phyloP scores from a whole-genome alignment of 169 alveolate genomes.

The Plasmodium adleri region DNA sequence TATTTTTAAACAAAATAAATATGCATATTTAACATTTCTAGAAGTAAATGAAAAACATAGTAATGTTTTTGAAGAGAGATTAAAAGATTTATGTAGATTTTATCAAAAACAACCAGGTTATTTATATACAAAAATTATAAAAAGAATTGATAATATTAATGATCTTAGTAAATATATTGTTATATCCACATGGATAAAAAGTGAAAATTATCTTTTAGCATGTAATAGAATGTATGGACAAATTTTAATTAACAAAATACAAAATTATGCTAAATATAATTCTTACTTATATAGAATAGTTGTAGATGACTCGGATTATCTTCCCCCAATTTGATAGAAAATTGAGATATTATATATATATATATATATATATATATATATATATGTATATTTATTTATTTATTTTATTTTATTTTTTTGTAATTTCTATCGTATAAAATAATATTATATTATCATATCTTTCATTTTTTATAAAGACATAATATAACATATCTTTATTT shows the following conservation, averaged over 20 bases:
- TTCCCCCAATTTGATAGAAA: constrained; percentile 41
- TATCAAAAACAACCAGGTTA: constrained; percentile 85
- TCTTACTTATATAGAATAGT: constrained; percentile 82
- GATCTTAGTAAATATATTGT: constrained; percentile 77
- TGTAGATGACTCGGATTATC: constrained; percentile 83
- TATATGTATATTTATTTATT: neutral
- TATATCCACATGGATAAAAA: constrained; percentile 83
- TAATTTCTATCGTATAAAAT: neutral
- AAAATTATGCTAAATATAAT: constrained; percentile 70
- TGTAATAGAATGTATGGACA: constrained; percentile 71
- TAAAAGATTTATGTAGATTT: constrained; percentile 83
- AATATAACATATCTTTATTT: too few relatives aligned
- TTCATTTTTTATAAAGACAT: too few relatives aligned
- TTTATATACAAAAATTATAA: constrained; percentile 47
- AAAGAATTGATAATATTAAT: constrained; percentile 29
- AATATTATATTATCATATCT: neutral
- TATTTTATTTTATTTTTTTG: neutral
- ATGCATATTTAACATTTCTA: constrained; percentile 83
- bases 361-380: neutral
- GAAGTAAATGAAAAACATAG: constrained; percentile 77
- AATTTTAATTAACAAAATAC: constrained; percentile 67
- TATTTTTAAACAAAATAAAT: constrained; percentile 80
- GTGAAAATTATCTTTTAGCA: constrained; percentile 68
- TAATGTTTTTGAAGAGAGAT: constrained; percentile 80
- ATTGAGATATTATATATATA: neutral